phyloP scores from a whole-genome alignment of 768 basidiomycete species.

The Kwoniella bestiolae region DNA sequence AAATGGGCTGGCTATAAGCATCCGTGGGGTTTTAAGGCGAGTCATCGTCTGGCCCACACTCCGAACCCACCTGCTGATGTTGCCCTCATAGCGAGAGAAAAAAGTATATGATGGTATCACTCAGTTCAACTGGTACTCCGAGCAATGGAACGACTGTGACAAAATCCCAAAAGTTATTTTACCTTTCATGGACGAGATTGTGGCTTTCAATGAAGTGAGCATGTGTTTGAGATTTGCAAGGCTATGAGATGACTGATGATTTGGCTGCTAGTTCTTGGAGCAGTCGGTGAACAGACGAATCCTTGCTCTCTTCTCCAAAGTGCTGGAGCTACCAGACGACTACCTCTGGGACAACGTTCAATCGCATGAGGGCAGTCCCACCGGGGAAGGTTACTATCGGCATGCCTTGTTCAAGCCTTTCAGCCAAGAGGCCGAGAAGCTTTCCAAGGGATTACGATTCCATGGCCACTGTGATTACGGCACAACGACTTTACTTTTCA shows the following conservation, averaged over 20 bases:
- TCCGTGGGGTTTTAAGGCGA: slow-evolving; percentile 42
- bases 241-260: neutral
- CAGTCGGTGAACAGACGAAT: slow-evolving; percentile 42
- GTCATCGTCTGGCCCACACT: no score
- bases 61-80: neutral
- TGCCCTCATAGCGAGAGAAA: neutral
- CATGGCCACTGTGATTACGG: slow-evolving; percentile 40
- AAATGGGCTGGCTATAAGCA: slow-evolving; percentile 44
- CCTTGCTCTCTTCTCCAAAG: slow-evolving; percentile 25
- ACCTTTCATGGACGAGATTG: slow-evolving; percentile 41
- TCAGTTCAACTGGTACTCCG: slow-evolving; percentile 42
- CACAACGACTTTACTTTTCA: slow-evolving; percentile 25
- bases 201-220: slow-evolving; percentile 24
- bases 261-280: slow-evolving; percentile 6
- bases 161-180: slow-evolving; percentile 27
- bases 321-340: slow-evolving; percentile 40
- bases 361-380: slow-evolving; percentile 24
- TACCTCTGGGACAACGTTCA: slow-evolving; percentile 43
- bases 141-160: slow-evolving; percentile 21
- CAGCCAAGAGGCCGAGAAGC: slow-evolving; percentile 2
- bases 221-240: no score
- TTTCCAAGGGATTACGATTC: slow-evolving; percentile 29
- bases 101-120: slow-evolving; percentile 26
- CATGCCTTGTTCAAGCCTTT: slow-evolving; percentile 29
- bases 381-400: slow-evolving; percentile 36